Evolutionary conservation across 2,329 filamentous ascomycete species (phyloP), one percentile per base, ranked within the genome.

Genomic region (Penicillium olsonii): DNA sequence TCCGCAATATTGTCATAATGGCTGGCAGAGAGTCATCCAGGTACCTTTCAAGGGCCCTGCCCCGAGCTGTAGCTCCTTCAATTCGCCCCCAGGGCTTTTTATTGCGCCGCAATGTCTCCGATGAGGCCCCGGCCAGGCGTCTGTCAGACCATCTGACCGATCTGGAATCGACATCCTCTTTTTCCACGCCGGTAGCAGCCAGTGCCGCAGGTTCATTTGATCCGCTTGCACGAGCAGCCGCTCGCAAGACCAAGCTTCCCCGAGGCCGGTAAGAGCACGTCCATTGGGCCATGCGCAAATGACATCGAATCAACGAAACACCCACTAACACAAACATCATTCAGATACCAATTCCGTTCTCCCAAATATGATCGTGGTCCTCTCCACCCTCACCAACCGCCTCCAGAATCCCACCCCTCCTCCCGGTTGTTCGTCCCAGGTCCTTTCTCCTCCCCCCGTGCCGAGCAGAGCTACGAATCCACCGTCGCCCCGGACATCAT

Each of bases 361-460:
- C 94, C 94, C 56, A 94, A 92, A 76, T 99, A 92, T 81, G 86
- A 96, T 72, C 89, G 92, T 65, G 94, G 94, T 48, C 92, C 92
- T 56, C 80, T 97, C 19, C 92, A 97, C 69, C 94, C 94, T 42
- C 85, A 96, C 65, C 90, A 96, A 75, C 88, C 90, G 51, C 92
- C 90, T n/a, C 81, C 85, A 33, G 82, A 85, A 43, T 94, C 92
- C 55, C 89, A 96, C 64, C 92, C 92, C 1, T 82, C 87, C 22
- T 96, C 94, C 51, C 87, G 94, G 67, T 80, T 90, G 67, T 99
- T 94, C 71, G 79, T 88, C 20, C 92, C 94, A 0, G 94, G 94
- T 0, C 94, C 94, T 2, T 99, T 97, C 79, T 88, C 87, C 66
- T 79, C 88, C 42, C 88, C 92, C 11, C 88, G 94, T 46, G 81